These are phyloP conservation scores for Cladosporium sp. DNA, from an alignment of 2,329 filamentous ascomycete species.

Conservation along the genomic window DNA sequence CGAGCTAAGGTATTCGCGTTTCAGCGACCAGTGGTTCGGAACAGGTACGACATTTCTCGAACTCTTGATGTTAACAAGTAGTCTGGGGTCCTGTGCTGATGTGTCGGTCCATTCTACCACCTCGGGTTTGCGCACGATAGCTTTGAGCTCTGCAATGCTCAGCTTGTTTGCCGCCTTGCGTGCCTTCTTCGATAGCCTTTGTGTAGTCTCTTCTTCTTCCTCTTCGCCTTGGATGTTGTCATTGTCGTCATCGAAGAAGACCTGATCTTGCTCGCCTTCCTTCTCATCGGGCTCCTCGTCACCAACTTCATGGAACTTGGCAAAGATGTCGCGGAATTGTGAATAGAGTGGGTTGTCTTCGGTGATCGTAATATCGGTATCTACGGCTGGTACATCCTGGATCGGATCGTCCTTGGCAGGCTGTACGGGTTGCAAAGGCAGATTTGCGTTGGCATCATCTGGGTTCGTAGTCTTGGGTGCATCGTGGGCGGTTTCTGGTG, in stretches of 20 bases:
- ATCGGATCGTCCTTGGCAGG: slow-evolving; percentile 24
- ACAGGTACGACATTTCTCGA: slow-evolving; percentile 95
- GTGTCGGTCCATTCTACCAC: slow-evolving; percentile 97
- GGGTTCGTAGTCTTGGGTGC: slow-evolving; percentile 16
- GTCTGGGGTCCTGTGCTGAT: slow-evolving; percentile 79
- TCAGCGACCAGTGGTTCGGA: slow-evolving; percentile 88
- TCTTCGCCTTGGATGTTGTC: slow-evolving; percentile 83
- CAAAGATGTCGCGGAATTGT: slow-evolving; percentile 78
- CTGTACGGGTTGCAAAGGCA: slow-evolving; percentile 24
- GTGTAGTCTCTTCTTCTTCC: slow-evolving; percentile 58
- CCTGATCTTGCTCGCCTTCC: slow-evolving; percentile 71
- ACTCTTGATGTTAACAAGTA: slow-evolving; percentile 91
- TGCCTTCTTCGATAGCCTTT: slow-evolving; percentile 89
- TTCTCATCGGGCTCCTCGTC: slow-evolving; percentile 18
- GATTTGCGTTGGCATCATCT: slow-evolving; percentile 17
- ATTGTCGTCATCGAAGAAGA: slow-evolving; percentile 79
- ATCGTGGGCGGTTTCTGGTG: slow-evolving; percentile 23
- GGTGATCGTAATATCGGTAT: slow-evolving; percentile 22
- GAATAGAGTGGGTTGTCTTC: slow-evolving; percentile 67
- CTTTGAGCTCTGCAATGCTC: slow-evolving; percentile 92
- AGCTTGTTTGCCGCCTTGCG: slow-evolving; percentile 87
- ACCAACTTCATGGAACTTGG: slow-evolving; percentile 66
- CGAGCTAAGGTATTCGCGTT: slow-evolving; percentile 93
- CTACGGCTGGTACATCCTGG: slow-evolving; percentile 23
- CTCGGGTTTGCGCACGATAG: slow-evolving; percentile 83